These are phyloP conservation scores for Sapria himalayana DNA, from an alignment of 345 rosid species.

Conservation along the genomic window DNA sequence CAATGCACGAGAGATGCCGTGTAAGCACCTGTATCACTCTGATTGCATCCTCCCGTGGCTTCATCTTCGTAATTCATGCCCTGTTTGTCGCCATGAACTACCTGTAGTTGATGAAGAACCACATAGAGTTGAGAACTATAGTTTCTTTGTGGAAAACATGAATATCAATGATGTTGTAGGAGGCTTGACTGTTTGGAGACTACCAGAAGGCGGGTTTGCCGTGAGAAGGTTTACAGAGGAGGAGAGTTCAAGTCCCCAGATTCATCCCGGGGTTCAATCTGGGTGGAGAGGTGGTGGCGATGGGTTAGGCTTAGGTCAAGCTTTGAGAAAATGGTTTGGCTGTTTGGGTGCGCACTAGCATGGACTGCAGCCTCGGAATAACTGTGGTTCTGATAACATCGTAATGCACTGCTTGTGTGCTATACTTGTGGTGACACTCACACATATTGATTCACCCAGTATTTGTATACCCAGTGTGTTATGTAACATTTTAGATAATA, in stretches of 20 bases:
- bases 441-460: too few species aligned
- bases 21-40: conserved; percentile 74
- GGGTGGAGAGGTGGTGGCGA: too few species aligned
- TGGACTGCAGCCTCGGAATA: too few species aligned
- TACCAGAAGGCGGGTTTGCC: conserved; percentile 87
- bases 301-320: conserved; percentile 29
- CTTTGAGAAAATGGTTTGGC: conserved; percentile 22
- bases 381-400: too few species aligned
- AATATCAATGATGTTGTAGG: conserved; percentile 26
- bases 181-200: conserved; percentile 82
- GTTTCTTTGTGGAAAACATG: too few species aligned
- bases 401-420: too few species aligned
- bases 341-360: conserved; percentile 28
- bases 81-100: conserved; percentile 79
- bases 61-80: conserved; percentile 64
- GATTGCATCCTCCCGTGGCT: conserved; percentile 95
- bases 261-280: too few species aligned
- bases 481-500: too few species aligned
- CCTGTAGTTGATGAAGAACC: conserved; percentile 31
- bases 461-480: too few species aligned
- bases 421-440: too few species aligned
- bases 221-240: conserved; percentile 70
- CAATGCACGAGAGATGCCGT: conserved; percentile 80
- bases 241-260: too few species aligned
- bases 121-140: too few species aligned